Conservation (phyloP, 768 basidiomycete species). For the Sporobolomyces roseus region DNA sequence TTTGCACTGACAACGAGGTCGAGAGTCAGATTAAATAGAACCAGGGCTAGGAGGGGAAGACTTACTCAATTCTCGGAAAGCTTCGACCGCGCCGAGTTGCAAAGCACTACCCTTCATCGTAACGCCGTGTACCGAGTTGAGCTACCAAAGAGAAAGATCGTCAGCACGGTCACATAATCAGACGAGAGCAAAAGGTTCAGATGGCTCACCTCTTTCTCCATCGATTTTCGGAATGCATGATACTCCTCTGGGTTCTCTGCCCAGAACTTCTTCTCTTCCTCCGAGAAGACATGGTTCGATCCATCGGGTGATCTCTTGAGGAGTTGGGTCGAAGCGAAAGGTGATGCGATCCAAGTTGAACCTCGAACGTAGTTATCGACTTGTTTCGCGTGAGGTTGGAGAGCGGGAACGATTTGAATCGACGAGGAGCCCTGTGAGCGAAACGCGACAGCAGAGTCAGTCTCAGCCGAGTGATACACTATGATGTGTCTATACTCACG, state of each 20-base stretch:
- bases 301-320: slow-evolving; percentile 28
- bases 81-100: slow-evolving; percentile 27
- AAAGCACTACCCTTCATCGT: slow-evolving; percentile 25
- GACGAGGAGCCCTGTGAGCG: slow-evolving; percentile 31
- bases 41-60: too few relatives aligned
- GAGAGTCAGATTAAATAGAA: too few relatives aligned
- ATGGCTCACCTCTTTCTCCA: slow-evolving; percentile 36
- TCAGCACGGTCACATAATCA: too few relatives aligned
- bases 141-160: not conserved
- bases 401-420: slow-evolving; percentile 38
- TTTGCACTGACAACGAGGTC: slow-evolving; percentile 50
- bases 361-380: slow-evolving; percentile 40
- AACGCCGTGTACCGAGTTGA: slow-evolving; percentile 35
- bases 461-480: too few relatives aligned
- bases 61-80: slow-evolving; percentile 34
- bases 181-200: too few relatives aligned
- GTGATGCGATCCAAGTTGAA: slow-evolving; percentile 35
- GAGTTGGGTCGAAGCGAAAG: slow-evolving; percentile 34
- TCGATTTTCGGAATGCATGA: slow-evolving; percentile 26
- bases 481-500: too few relatives aligned
- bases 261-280: slow-evolving; percentile 37
- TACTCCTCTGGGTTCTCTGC: slow-evolving; percentile 18
- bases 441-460: not conserved
- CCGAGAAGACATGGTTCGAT: slow-evolving; percentile 34
- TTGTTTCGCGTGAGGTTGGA: slow-evolving; percentile 20